A percentile compares a stretch with the other conserved stretches of the same genome.
phyloP scores from a whole-genome alignment of 1,139 yeast species.

The Sporopachydermia cereana region DNA sequence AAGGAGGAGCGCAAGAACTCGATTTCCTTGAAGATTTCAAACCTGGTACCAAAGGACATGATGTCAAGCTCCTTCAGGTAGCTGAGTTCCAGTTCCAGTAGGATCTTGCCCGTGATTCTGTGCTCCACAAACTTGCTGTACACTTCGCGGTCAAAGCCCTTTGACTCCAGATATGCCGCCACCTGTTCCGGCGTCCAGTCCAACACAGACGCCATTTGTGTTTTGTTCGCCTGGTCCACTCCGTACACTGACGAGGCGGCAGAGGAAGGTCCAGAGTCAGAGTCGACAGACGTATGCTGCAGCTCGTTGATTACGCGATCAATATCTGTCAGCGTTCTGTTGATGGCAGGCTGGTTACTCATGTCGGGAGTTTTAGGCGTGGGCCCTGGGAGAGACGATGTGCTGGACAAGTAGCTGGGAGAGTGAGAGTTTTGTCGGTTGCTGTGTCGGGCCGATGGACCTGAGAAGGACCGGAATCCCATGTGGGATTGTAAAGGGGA shows the following conservation, averaged over 20 bases:
- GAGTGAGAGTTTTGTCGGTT: conserved; percentile 6
- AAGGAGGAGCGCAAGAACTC: conserved; percentile 37
- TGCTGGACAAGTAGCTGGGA: conserved; percentile 7
- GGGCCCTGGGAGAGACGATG: conserved; percentile 7
- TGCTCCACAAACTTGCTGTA: conserved; percentile 77
- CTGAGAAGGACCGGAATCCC: conserved; percentile 1
- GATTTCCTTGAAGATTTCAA: conserved; percentile 82
- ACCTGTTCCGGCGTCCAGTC: conserved; percentile 87
- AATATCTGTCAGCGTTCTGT: conserved; percentile 63
- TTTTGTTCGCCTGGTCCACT: neutral
- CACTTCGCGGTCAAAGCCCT: conserved; percentile 63
- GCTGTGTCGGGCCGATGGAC: neutral
- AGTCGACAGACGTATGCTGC: neutral
- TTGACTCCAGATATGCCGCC: conserved; percentile 54
- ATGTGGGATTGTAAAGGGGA: neutral
- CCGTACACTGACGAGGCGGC: neutral
- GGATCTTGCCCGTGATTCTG: conserved; percentile 76
- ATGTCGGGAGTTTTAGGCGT: conserved; percentile 3
- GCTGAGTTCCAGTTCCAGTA: conserved; percentile 74
- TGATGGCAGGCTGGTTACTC: conserved; percentile 28
- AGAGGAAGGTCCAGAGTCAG: neutral
- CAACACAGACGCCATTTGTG: conserved; percentile 15
- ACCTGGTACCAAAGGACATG: conserved; percentile 86
- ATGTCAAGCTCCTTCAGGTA: conserved; percentile 88
- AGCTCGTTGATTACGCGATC: conserved; percentile 77